These are phyloP conservation scores for Dillenia suffruticosa DNA, from an alignment of 164 flowering plant species.

Conservation along the genomic window DNA sequence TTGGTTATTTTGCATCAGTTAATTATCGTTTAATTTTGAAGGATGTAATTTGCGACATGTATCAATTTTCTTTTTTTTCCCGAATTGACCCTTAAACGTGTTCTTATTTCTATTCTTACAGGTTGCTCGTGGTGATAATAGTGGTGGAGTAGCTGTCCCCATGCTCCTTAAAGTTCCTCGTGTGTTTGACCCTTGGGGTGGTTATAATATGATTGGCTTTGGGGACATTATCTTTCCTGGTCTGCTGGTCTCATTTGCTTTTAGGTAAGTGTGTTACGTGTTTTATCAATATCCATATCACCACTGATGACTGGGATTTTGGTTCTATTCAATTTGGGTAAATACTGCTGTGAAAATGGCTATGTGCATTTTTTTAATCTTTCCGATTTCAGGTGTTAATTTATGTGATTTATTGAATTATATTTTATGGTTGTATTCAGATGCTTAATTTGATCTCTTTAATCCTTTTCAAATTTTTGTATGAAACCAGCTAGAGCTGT, in stretches of 20 bases:
- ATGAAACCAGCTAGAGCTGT: no score
- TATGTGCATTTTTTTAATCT: no score
- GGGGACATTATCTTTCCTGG: conserved; percentile 98
- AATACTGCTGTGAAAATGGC: no score
- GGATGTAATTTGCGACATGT: background rate
- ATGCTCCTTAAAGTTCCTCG: conserved; percentile 91
- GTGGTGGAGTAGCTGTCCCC: conserved; percentile 83
- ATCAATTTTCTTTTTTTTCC: background rate
- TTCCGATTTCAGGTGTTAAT: no score
- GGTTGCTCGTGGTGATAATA: conserved; percentile 92
- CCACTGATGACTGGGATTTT: no score
- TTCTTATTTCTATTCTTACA: conserved; percentile 16
- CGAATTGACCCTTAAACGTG: background rate
- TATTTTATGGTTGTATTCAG: no score
- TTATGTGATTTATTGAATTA: no score
- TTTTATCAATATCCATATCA: no score
- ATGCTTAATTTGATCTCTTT: no score
- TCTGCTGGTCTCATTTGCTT: conserved; percentile 68
- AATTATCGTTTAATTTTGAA: background rate
- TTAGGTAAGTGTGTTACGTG: conserved; percentile 46
- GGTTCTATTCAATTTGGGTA: no score
- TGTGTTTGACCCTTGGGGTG: conserved; percentile 84
- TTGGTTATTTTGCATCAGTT: no score
- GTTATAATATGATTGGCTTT: conserved; percentile 93
- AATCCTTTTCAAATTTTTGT: no score